Base-by-base conservation (phyloP, 2,329 filamentous ascomycete genomes). In the Fusarium xylarioides region DNA sequence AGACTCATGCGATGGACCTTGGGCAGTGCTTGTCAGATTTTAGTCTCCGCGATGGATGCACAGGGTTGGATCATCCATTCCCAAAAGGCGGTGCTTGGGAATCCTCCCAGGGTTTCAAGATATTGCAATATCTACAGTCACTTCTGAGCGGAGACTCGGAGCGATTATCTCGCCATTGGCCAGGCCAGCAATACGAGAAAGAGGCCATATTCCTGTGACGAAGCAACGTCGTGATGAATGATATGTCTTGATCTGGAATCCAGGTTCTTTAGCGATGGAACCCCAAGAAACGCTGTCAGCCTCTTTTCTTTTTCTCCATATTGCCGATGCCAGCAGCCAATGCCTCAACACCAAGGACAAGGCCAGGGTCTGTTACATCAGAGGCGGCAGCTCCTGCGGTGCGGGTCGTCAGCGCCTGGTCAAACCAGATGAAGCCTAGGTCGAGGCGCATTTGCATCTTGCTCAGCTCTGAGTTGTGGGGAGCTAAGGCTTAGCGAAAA, bases 1-100 rank as follows among this genome's bases (percentile, higher is more conserved):
- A 63, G 54, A 58, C 58, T 73, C 52, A 54, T 65, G 35, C 26
- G 47, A 74, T 71, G 70, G 70, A 49, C 28, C 66, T 49, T 59
- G 43, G 66, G 70, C 66, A 60, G 54, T 73, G 66, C 57, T 73
- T 40, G 70, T 73, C 44, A 73, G 70, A 73, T 74, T 73, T 73
- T 74, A 73, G 70, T 53, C 53, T 52, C 66, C 40, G 52, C 28
- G 42, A 50, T 46, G 35, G 57, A 42, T 70, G 21, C 19, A 40
- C 26, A 73, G 59, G 65, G 42, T 53, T 43, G 28, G 26, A 59
- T 40, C 30, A 35, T 28, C 44, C 28, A 30, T 64, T 52, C n/a
- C 18, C 43, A 50, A 61, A 62, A 53, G 57, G 66, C 60, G 66
- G 71, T 56, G 68, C 56, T 68, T 26, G 23, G 56, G 55, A 35